Evolutionary conservation across 1,139 yeast species (phyloP), one percentile per base, ranked within the genome.

Genomic region (Yamadazyma membranifaciens): DNA sequence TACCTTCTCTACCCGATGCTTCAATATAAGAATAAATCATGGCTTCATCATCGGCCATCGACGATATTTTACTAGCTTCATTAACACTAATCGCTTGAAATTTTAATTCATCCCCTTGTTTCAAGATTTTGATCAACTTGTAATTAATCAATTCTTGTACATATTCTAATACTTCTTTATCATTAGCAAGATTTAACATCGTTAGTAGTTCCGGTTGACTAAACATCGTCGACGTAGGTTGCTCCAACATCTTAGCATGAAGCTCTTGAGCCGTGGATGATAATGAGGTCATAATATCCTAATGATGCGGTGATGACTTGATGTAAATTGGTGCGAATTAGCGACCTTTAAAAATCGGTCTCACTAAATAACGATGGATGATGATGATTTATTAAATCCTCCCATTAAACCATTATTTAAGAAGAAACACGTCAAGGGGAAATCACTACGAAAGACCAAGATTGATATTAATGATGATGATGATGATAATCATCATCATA

Each of bases 1-100:
- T 84, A 37, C 98, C 98, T 62, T 91, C 98, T 59, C 98, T 76
- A 3, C 94, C 96, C 6, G 96, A 79, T 0, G 95, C 95, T 56
- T 87, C 96, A 49, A 92, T 92, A 57, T 88, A 83, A 0, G 92
- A 81, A 59, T 91, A 94, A 30, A 92, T 86, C 79, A 92, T 81
- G 28, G 92, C 85, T 62, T 94, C 98, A 55, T 94, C 99, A 15
- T 81, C 80, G 12, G 77, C 60, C 96, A 92, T 88, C 32, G 79
- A 75, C 29, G 81, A 72, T 48, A 86, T 79, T 55, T 83, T 85
- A 27, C 69, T 73, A 9, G 95, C 94, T 49, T 87, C 95, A 12
- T 72, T 63, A 33, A 69, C 62, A 13, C 80, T 72, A 5, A 84
- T 83, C 0, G 92, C 87, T 57, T 85, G 87, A 63, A 89, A 91